A percentile compares a stretch with the other conserved stretches of the same genome.
Evolutionary conservation across 73 alveolate species (phyloP).

Genomic region (Diophrys appendiculata): DNA sequence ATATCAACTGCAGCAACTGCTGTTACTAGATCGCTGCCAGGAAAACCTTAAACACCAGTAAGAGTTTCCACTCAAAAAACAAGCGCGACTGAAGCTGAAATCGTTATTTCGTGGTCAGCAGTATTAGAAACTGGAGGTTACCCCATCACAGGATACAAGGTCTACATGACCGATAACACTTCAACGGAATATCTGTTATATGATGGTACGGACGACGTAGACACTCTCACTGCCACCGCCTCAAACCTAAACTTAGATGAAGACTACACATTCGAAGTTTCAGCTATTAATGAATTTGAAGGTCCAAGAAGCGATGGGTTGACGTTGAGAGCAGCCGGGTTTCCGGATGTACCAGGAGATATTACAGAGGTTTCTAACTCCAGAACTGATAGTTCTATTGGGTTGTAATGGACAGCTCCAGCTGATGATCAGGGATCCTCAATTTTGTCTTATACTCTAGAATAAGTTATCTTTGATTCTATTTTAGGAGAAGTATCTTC

Average conservation of each 20-base stretch:
- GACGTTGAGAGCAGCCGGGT: constrained; percentile 63
- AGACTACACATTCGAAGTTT: constrained; percentile 55
- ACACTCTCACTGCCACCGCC: constrained; percentile 11
- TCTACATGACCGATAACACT: constrained; percentile 23
- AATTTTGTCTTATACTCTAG: constrained; percentile 61
- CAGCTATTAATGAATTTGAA: constrained; percentile 55
- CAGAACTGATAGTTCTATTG: constrained; percentile 39
- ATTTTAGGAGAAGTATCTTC: constrained; percentile 29
- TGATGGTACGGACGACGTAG: constrained; percentile 52
- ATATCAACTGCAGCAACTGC: constrained; percentile 28
- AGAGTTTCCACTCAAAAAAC: constrained; percentile 23
- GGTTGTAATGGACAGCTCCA: constrained; percentile 69
- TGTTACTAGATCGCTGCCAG: constrained; percentile 44
- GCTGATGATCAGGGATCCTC: constrained; percentile 64
- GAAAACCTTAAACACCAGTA: constrained; percentile 36
- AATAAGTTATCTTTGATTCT: constrained; percentile 30
- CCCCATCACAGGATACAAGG: constrained; percentile 65
- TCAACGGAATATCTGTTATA: constrained; percentile 16
- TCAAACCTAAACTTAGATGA: constrained; percentile 36
- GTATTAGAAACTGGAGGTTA: constrained; percentile 55
- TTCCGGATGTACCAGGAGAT: constrained; percentile 64
- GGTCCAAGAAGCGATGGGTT: constrained; percentile 31
- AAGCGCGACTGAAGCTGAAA: constrained; percentile 29
- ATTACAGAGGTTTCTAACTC: constrained; percentile 43
- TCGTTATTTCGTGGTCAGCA: constrained; percentile 53